Base-by-base conservation (phyloP, 768 basidiomycete species). In the Russula compacta region DNA sequence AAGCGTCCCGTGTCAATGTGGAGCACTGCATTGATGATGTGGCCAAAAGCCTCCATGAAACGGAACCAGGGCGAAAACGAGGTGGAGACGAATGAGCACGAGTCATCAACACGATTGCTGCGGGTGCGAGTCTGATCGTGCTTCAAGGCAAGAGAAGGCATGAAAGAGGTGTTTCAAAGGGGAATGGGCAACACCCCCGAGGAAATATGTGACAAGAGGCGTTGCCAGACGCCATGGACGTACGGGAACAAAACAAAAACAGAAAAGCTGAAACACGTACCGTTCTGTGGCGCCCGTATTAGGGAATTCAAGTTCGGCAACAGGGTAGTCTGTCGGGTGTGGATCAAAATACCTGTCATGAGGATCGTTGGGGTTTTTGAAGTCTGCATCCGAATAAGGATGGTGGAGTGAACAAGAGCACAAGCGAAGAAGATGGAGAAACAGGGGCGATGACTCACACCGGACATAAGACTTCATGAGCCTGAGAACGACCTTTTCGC, bases 281-380 rank as follows among this genome's bases (percentile, higher is more conserved):
- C 78, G 79, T 77, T 92, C 90, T 57, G 75, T 75, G 48, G 88
- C 84, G 57, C 78, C 73, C 32, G 71, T 79, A 71, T 89, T 91
- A 24, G 90, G 90, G 69, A 89, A 92, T 70, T 92, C 88, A 50
- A 93, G 75, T 66, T 87, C 85, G 38, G 79, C 81, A 2, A 78
- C 74, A n/a, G 90, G 89, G 67, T 82, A 83, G 57, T 78, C 65
- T 3, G 70, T 80, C 4, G 80, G 78, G 53, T 83, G 75, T 2
- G 83, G 82, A 44, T 87, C 79, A 66, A 87, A 92, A 0, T 79
- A 77, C 65, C 61, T 79, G 72, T 92, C 87, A 15, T 73, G 68
- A 8, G 81, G 80, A 69, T 92, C 82, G 40, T 79, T 69, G 6
- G 78, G 83, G 67, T 92, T 89, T 60, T 69, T 77, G 67, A 92